Percentiles rank a stretch among this genome's conserved stretches.
Conservation (phyloP, 139 green algal genomes). For the Desmodesmus armatus region DNA sequence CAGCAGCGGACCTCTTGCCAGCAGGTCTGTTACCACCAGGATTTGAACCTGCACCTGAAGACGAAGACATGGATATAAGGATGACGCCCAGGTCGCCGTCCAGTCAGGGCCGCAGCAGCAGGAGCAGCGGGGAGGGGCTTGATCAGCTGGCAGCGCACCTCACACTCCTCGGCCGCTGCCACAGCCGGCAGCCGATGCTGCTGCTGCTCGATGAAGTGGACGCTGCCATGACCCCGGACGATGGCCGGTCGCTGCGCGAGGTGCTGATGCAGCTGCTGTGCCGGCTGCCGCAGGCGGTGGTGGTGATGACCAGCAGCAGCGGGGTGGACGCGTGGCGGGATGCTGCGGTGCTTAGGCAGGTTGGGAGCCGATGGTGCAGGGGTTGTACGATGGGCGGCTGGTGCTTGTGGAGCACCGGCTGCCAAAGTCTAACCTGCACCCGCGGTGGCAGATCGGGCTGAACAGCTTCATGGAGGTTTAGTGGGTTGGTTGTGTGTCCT, state of each 20-base stretch:
- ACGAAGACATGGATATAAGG: no score
- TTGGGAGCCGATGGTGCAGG: background rate
- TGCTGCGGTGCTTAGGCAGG: background rate
- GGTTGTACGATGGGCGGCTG: background rate
- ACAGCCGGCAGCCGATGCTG: constrained; percentile 19
- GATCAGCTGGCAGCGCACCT: background rate
- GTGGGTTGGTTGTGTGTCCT: no score
- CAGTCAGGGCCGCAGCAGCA: no score
- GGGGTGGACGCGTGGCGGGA: background rate
- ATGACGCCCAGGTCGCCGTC: no score
- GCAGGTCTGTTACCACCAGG: no score
- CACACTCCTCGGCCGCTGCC: constrained; percentile 22
- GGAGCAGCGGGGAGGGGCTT: background rate
- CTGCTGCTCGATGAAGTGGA: constrained; percentile 40
- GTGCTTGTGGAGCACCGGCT: background rate
- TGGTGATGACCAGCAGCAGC: background rate
- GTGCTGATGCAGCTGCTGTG: background rate
- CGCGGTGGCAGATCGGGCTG: no score
- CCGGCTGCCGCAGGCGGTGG: constrained; percentile 26
- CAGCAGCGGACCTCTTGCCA: no score
- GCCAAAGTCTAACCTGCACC: background rate
- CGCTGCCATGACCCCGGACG: background rate
- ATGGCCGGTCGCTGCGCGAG: background rate
- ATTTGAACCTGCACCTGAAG: no score
- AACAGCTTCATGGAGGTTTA: no score